Evolutionary conservation across 1,284 basidiomycete species (phyloP).

Genomic region (Filobasidium uniguttulatum): DNA sequence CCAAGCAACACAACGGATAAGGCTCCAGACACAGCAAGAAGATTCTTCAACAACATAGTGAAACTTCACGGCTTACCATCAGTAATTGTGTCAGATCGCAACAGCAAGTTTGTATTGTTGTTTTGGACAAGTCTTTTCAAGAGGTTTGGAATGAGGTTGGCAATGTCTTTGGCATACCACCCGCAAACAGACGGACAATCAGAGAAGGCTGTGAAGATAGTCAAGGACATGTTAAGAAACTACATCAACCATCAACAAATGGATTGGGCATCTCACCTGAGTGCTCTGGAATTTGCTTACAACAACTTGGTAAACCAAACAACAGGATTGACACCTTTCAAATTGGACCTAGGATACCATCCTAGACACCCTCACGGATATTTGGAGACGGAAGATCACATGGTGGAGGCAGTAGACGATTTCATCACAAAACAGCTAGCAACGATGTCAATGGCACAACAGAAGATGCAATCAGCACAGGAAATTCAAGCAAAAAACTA

Average conservation of each 20-base stretch:
- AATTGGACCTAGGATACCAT: conserved; percentile 5
- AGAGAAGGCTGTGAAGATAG: conserved; percentile 13
- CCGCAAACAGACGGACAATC: conserved; percentile 33
- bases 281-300: conserved; percentile 40
- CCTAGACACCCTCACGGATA: not conserved
- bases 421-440: not conserved
- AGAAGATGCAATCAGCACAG: not conserved
- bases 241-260: conserved; percentile 20
- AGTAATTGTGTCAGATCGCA: conserved; percentile 38
- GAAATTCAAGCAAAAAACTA: not conserved
- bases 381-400: too few relatives aligned
- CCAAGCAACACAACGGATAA: conserved; percentile 25
- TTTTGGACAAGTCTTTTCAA: conserved; percentile 37
- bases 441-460: not conserved
- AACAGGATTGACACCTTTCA: conserved; percentile 17
- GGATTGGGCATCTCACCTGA: conserved; percentile 40
- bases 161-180: conserved; percentile 41
- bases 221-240: conserved; percentile 10
- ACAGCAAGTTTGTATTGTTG: conserved; percentile 37
- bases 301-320: conserved; percentile 34
- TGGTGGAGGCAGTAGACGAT: not conserved
- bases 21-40: conserved; percentile 36
- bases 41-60: conserved; percentile 36
- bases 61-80: conserved; percentile 38
- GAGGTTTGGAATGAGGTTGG: conserved; percentile 28